phyloP scores from a whole-genome alignment of 1,284 basidiomycete species.

The Psilocybe mexicana region DNA sequence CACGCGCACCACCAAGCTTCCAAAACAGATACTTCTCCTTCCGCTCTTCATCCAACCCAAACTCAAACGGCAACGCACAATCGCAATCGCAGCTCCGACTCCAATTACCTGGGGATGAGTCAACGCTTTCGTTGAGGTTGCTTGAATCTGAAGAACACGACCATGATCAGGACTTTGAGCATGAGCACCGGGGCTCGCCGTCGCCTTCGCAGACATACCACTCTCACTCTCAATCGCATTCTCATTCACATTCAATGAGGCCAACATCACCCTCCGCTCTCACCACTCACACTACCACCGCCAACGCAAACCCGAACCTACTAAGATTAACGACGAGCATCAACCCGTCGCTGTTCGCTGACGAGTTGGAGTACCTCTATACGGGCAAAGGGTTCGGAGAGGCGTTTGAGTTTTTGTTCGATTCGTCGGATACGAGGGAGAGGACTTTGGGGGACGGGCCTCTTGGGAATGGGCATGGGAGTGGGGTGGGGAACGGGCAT shows the following conservation, averaged over 20 bases:
- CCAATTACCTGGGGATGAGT: slow-evolving; percentile 3
- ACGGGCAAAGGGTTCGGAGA: slow-evolving; percentile 86
- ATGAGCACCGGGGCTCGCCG: too few species aligned
- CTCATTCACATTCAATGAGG: too few species aligned
- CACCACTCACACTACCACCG: slow-evolving; percentile 14
- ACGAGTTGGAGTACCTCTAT: slow-evolving; percentile 89
- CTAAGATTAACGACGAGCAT: slow-evolving; percentile 64
- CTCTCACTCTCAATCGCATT: too few species aligned
- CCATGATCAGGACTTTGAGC: too few species aligned
- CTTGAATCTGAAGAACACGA: too few species aligned
- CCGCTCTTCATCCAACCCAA: slow-evolving; percentile 25
- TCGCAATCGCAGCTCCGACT: slow-evolving; percentile 14
- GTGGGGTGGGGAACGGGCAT: too few species aligned
- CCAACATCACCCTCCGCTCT: too few species aligned
- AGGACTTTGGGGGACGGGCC: slow-evolving; percentile 10
- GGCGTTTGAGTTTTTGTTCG: slow-evolving; percentile 89
- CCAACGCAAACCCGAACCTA: slow-evolving; percentile 27
- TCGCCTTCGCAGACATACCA: too few species aligned
- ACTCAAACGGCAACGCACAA: slow-evolving; percentile 24
- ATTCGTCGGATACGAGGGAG: slow-evolving; percentile 57
- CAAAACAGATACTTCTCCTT: slow-evolving; percentile 82
- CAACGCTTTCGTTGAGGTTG: too few species aligned
- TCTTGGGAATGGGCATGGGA: too few species aligned
- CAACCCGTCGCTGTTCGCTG: slow-evolving; percentile 75
- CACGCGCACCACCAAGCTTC: slow-evolving; percentile 86